A percentile compares a stretch with the other conserved stretches of the same genome.
Conservation (phyloP, 768 basidiomycete genomes). For the Agaricus bisporus region DNA sequence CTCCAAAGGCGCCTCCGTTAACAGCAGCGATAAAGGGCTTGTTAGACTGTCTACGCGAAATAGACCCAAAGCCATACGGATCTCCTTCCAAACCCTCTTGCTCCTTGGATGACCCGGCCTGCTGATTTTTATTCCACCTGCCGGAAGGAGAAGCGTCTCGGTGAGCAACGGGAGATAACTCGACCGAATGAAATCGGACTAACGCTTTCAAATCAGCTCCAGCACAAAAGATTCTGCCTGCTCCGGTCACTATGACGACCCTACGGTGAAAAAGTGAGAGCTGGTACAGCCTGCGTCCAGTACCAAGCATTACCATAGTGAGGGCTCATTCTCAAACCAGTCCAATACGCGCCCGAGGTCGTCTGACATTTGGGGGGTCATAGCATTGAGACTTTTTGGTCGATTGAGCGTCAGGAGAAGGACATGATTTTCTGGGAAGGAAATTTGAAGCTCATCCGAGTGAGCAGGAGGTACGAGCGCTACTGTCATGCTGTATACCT, state of each 20-base stretch:
- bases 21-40: conserved; percentile 84
- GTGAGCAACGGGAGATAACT: not conserved
- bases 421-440: conserved; percentile 33
- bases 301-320: conserved; percentile 47
- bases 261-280: conserved; percentile 27
- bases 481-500: conserved; percentile 13
- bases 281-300: conserved; percentile 13
- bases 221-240: conserved; percentile 70
- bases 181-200: conserved; percentile 18
- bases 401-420: conserved; percentile 49
- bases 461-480: conserved; percentile 22
- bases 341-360: conserved; percentile 49
- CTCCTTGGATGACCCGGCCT: conserved; percentile 35
- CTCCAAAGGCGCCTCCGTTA: conserved; percentile 65
- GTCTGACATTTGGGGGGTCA: conserved; percentile 51
- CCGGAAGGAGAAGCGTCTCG: conserved; percentile 1
- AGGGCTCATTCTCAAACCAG: conserved; percentile 72
- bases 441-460: conserved; percentile 30
- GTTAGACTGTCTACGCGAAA: conserved; percentile 59
- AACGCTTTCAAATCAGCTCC: conserved; percentile 76
- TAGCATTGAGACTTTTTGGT: conserved; percentile 66
- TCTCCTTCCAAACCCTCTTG: conserved; percentile 33
- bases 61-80: conserved; percentile 61
- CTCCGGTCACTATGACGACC: conserved; percentile 71
- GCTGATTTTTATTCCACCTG: conserved; percentile 59